Conservation (phyloP, 2,329 filamentous ascomycete species). For the Ceratocystis harringtonii region DNA sequence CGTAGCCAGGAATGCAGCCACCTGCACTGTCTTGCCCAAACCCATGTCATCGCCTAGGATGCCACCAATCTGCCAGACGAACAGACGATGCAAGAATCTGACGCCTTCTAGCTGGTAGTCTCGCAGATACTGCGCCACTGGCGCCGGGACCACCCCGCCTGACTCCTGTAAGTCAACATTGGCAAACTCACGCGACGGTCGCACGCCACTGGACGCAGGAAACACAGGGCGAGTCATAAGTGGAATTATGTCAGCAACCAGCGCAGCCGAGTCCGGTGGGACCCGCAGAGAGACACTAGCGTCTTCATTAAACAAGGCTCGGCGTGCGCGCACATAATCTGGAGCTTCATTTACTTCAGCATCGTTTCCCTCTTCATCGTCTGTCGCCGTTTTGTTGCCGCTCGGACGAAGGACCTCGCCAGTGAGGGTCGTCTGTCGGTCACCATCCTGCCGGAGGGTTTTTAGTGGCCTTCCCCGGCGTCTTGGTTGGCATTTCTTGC, state of each 20-base stretch:
- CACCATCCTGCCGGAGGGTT: not conserved
- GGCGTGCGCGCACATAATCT: constrained; percentile 55
- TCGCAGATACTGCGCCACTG: constrained; percentile 80
- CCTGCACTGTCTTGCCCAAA: constrained; percentile 89
- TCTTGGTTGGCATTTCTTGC: not conserved
- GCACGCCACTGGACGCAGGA: constrained; percentile 35
- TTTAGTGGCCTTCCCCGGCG: not conserved
- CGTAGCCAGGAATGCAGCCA: constrained; percentile 78
- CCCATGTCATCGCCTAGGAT: constrained; percentile 97
- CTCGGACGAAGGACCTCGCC: not conserved
- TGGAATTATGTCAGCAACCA: constrained; percentile 49
- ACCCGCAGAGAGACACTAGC: constrained; percentile 52
- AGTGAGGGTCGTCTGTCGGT: not conserved
- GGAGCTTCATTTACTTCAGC: constrained; percentile 33
- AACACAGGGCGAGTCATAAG: constrained; percentile 53
- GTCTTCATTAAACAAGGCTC: constrained; percentile 51
- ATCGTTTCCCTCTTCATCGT: not conserved
- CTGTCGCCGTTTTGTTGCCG: not conserved
- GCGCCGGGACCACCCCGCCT: constrained; percentile 66
- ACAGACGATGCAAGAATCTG: constrained; percentile 71
- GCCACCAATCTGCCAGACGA: constrained; percentile 80
- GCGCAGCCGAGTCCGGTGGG: constrained; percentile 60
- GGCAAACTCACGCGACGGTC: constrained; percentile 53
- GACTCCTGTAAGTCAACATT: constrained; percentile 65
- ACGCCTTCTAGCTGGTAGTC: constrained; percentile 84